phyloP scores from a whole-genome alignment of 306 rosid genomes.

The Oemleria cerasiformis region DNA sequence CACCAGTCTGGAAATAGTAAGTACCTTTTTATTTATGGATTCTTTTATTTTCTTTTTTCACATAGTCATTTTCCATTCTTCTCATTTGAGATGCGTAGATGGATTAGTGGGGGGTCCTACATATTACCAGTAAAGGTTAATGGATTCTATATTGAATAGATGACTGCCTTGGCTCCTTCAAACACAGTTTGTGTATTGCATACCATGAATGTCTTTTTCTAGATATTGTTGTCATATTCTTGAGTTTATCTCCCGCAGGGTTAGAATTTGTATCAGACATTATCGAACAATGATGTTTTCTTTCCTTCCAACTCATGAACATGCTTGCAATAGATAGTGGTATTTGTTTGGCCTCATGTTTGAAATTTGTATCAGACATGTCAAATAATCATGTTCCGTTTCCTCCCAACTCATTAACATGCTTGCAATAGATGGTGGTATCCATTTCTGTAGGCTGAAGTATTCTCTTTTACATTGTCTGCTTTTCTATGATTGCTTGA shows the following conservation, averaged over 20 bases:
- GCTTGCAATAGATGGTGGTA: not conserved
- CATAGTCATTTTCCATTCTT: not conserved
- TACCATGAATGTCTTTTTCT: too few relatives aligned
- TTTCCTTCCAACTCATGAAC: not conserved
- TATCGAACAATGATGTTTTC: not conserved
- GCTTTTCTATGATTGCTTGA: not conserved
- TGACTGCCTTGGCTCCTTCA: not conserved
- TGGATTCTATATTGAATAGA: not conserved
- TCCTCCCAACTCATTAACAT: not conserved
- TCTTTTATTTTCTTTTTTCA: not conserved
- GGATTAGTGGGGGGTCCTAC: too few relatives aligned
- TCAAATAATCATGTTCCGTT: not conserved
- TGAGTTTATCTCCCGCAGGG: not conserved
- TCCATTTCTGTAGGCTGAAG: too few relatives aligned
- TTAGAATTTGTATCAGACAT: not conserved
- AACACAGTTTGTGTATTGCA: not conserved
- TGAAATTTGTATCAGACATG: not conserved
- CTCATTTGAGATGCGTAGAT: too few relatives aligned
- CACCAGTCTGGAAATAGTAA: conserved; percentile 80
- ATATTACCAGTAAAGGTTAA: too few relatives aligned
- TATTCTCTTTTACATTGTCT: not conserved
- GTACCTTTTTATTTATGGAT: conserved; percentile 12
- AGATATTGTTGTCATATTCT: too few relatives aligned
- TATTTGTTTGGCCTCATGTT: not conserved
- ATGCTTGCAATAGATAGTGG: not conserved